Conservation (phyloP, 2,329 filamentous ascomycete species). For the Claviceps sp. region DNA sequence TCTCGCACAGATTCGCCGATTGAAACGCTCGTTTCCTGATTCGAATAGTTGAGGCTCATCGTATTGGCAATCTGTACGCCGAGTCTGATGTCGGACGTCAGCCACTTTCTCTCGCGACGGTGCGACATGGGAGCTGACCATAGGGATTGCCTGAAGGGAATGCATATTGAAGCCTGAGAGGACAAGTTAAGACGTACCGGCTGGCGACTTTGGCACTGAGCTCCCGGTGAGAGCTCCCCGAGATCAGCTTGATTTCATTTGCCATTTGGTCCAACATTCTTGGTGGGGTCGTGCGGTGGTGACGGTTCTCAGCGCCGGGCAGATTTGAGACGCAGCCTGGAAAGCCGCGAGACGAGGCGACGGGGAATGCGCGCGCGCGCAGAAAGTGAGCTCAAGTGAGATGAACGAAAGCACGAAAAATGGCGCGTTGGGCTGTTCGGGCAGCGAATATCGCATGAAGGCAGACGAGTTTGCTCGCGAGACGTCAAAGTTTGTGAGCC, state of each 20-base stretch:
- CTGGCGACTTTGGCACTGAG: conserved; percentile 32
- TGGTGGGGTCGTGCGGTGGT: not conserved
- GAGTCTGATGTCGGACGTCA: conserved; percentile 35
- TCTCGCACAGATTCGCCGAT: conserved; percentile 94
- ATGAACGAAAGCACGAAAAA: not conserved
- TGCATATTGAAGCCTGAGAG: not conserved
- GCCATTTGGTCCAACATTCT: conserved; percentile 32
- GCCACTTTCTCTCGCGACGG: conserved; percentile 2
- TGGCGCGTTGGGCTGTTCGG: not conserved
- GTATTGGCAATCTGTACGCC: conserved; percentile 69
- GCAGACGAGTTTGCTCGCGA: not conserved
- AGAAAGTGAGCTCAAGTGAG: not conserved
- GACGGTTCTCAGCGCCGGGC: not conserved
- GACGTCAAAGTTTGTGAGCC: not conserved
- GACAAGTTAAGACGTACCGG: conserved; percentile 20
- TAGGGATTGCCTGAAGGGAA: not conserved
- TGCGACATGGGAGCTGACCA: conserved; percentile 5
- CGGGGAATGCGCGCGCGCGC: not conserved
- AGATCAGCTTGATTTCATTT: conserved; percentile 40
- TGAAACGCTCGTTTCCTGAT: conserved; percentile 79
- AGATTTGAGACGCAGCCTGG: not conserved
- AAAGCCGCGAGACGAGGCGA: not conserved
- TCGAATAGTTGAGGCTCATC: conserved; percentile 72
- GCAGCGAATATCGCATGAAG: not conserved
- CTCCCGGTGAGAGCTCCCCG: conserved; percentile 34